Conservation (phyloP, 108 stramenopile genomes). For the Nitzschia putrida region DNA sequence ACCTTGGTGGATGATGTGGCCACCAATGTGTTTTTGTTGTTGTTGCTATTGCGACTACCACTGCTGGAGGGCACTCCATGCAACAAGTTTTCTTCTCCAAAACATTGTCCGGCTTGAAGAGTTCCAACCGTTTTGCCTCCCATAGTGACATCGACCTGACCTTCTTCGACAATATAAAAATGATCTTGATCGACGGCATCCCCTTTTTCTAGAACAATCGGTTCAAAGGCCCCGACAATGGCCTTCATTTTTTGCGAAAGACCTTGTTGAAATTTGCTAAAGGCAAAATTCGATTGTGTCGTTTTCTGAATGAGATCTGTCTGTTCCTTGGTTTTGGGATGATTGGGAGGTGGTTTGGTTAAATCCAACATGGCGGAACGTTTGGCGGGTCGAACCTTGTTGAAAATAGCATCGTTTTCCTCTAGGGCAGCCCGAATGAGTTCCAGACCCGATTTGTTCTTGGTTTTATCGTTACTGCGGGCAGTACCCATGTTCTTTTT, state of each 20-base stretch:
- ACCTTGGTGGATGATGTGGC: slow-evolving; percentile 1
- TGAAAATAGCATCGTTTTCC: background rate
- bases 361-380: background rate
- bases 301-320: slow-evolving; percentile 45
- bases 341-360: background rate
- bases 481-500: background rate
- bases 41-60: slow-evolving; percentile 43
- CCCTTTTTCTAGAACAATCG: slow-evolving; percentile 24
- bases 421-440: background rate
- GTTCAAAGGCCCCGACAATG: slow-evolving; percentile 60
- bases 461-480: background rate
- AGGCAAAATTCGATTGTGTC: slow-evolving; percentile 62
- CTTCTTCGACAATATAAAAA: slow-evolving; percentile 78
- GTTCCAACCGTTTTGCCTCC: slow-evolving; percentile 49
- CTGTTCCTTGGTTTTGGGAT: slow-evolving; percentile 46
- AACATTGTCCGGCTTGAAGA: slow-evolving; percentile 46
- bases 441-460: background rate
- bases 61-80: slow-evolving; percentile 3
- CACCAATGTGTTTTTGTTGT: background rate
- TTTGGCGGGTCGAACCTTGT: background rate
- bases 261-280: slow-evolving; percentile 41
- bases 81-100: slow-evolving; percentile 42
- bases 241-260: slow-evolving; percentile 41
- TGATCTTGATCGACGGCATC: slow-evolving; percentile 68
- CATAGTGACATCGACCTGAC: slow-evolving; percentile 44